Base-by-base conservation (phyloP, 352 stramenopile species). In the Globisporangium acanthophoron region DNA sequence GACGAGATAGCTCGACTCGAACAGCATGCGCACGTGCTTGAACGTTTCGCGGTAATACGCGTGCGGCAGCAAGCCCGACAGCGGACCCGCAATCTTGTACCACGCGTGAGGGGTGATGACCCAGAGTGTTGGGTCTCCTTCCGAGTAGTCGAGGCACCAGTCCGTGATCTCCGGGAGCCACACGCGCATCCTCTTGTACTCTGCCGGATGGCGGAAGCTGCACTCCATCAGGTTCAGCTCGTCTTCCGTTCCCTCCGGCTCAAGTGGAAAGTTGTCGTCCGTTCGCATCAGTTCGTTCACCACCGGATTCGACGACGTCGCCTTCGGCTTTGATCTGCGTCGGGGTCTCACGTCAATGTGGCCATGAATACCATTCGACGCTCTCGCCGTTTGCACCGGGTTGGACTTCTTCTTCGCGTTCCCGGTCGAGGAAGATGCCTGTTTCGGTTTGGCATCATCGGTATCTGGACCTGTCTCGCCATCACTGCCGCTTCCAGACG, bases 61-160 rank as follows among this genome's bases (percentile, higher is more conserved):
- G 37, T 94, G 85, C 18, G 85, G 81, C 21, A 92, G 58, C 60
- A 94, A 61, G 7, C 85, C 85, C 0, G 85, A 90, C 31, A 94
- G 61, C 7, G 85, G 81, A 3, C 85, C 85, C 31, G 80, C 85
- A 51, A 94, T 87, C 56, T 94, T 94, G 67, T 94, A 94, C 85
- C 85, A 94, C 1, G 85, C 76, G 58, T 82, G 65, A 13, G 74
- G 73, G n/a, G 85, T 94, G 52, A 94, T 81, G 27, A 94, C 80
- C 85, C 85, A 94, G 27, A 94, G 56, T 9, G 85, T 94, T 27
- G 85, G 85, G 56, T 94, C 85, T 16, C 85, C 85, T 56, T 94
- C 81, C 18, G 81, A 84, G 56, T 91, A 94, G 49, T 94, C 85
- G n/a, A 94, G 63, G 61, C 85, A 94, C 85, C 85, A 94, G 58